phyloP scores from a whole-genome alignment of 805 yeast genomes.

The Candida tallmaniae region DNA sequence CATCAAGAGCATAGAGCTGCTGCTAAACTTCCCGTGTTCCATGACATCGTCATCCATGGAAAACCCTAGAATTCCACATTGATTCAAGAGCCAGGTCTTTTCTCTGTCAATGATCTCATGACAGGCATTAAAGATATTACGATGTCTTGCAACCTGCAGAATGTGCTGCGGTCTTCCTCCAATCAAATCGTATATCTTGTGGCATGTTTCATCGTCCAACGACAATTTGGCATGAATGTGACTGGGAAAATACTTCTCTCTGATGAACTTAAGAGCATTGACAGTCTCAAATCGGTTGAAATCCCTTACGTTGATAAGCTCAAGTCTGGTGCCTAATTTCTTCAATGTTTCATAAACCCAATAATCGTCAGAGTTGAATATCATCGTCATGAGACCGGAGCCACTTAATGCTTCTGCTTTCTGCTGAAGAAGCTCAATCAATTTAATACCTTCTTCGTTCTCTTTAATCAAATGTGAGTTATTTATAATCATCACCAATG shows the following conservation, averaged over 20 bases:
- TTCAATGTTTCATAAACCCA: conserved; percentile 81
- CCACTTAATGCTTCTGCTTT: conserved; percentile 78
- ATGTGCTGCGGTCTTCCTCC: conserved; percentile 87
- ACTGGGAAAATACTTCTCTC: conserved; percentile 37
- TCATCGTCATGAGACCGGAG: conserved; percentile 62
- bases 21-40: conserved; percentile 74
- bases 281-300: conserved; percentile 52
- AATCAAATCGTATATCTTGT: conserved; percentile 58
- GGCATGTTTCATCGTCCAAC: conserved; percentile 37
- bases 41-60: conserved; percentile 88
- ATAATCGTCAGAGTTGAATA: conserved; percentile 79
- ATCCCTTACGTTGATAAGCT: conserved; percentile 65
- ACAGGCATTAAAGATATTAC: conserved; percentile 55
- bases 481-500: conserved; percentile 67
- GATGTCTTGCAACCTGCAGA: conserved; percentile 60
- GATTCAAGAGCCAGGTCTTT: conserved; percentile 80
- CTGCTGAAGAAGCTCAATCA: conserved; percentile 74
- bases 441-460: conserved; percentile 66
- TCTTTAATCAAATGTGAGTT: conserved; percentile 71
- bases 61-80: conserved; percentile 72
- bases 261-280: conserved; percentile 47
- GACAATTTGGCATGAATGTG: conserved; percentile 32
- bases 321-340: conserved; percentile 67
- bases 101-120: conserved; percentile 72
- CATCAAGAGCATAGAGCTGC: conserved; percentile 70